Conservation (phyloP, 305 asterid species). For the Rubia tinctorum region DNA sequence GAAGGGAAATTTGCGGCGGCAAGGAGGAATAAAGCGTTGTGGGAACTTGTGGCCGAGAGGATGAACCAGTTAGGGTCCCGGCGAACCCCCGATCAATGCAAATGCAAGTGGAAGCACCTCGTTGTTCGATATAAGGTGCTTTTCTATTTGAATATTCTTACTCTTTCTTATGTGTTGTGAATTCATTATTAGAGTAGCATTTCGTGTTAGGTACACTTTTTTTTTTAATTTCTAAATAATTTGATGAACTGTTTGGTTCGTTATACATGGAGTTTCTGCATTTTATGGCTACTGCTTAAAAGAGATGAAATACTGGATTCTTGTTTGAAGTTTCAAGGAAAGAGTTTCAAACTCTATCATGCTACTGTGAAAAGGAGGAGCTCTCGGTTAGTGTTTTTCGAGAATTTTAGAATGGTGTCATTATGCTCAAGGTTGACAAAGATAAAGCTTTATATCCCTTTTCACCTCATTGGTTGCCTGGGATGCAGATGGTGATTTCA, state of each 20-base stretch:
- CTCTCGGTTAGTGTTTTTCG: not conserved
- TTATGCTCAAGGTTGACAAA: not conserved
- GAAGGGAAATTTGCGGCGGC: slow-evolving; percentile 38
- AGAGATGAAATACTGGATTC: too few relatives aligned
- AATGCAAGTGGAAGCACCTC: slow-evolving; percentile 73
- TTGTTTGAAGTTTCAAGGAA: not conserved
- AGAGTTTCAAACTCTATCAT: not conserved
- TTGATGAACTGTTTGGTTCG: not conserved
- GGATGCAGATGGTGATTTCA: not conserved
- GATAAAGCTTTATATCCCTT: not conserved
- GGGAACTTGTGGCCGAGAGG: slow-evolving; percentile 57
- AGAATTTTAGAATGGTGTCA: not conserved
- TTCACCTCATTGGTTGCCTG: not conserved
- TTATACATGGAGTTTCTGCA: not conserved
- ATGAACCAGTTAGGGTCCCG: slow-evolving; percentile 63
- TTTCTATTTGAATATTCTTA: not conserved
- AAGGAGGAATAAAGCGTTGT: slow-evolving; percentile 39
- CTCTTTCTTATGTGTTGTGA: not conserved
- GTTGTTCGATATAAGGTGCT: slow-evolving; percentile 55
- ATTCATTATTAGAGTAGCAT: not conserved
- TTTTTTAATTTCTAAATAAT: not conserved
- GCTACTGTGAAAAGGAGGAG: not conserved
- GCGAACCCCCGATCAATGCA: slow-evolving; percentile 73
- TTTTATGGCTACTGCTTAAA: too few relatives aligned
- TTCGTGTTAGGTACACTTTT: not conserved